A percentile compares a stretch with the other conserved stretches of the same genome.
phyloP scores from a whole-genome alignment of 345 rosid genomes.

The Bretschneidera sinensis region DNA sequence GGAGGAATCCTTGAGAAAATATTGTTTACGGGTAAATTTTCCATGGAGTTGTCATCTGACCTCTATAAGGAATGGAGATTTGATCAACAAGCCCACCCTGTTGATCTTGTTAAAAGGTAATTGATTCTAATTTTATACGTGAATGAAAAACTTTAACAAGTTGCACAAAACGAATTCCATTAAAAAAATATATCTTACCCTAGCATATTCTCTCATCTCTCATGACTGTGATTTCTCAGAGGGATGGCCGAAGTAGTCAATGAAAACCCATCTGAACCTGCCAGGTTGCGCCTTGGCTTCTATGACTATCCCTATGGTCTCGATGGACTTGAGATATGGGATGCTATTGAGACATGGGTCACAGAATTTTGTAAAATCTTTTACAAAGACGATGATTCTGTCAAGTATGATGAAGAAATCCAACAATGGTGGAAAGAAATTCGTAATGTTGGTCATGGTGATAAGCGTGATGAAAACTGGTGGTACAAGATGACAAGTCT shows the following conservation, averaged over 20 bases:
- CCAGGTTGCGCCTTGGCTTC: neutral
- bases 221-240: neutral
- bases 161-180: too few relatives aligned
- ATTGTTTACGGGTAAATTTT: slow-evolving; percentile 41
- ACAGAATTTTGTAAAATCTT: slow-evolving; percentile 38
- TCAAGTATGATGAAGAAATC: slow-evolving; percentile 38
- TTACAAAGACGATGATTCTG: slow-evolving; percentile 31
- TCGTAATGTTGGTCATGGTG: slow-evolving; percentile 39
- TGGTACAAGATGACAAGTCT: slow-evolving; percentile 37
- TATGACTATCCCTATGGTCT: slow-evolving; percentile 60
- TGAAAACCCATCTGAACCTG: neutral
- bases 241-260: slow-evolving; percentile 19
- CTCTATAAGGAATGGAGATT: slow-evolving; percentile 61
- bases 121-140: too few relatives aligned
- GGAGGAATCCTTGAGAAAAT: slow-evolving; percentile 57
- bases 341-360: slow-evolving; percentile 50
- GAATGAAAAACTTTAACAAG: too few relatives aligned
- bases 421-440: slow-evolving; percentile 61
- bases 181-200: too few relatives aligned
- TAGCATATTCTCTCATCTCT: too few relatives aligned
- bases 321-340: slow-evolving; percentile 57
- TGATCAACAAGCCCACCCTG: slow-evolving; percentile 55
- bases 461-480: slow-evolving; percentile 27
- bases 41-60: slow-evolving; percentile 53
- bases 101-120: slow-evolving; percentile 56